Base-by-base conservation (phyloP, 1,139 yeast species). In the Saccharomycopsis crataegensis region DNA sequence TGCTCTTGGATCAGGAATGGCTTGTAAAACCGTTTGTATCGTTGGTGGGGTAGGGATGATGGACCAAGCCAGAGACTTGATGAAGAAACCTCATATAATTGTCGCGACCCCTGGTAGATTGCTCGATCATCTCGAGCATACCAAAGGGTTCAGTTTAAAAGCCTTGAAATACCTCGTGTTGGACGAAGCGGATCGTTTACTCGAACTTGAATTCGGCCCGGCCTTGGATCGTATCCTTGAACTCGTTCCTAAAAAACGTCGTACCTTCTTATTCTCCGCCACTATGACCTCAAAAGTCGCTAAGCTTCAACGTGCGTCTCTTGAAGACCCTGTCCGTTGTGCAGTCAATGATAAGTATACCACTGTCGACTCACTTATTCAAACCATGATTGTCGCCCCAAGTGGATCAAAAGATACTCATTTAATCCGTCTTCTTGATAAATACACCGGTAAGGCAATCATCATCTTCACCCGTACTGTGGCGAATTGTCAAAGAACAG, bases 11-110 rank as follows among this genome's bases (percentile, higher is more conserved):
- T 71, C 88, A 1, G 73, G 82, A 16, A 91, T 93, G 95, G 99
- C 99, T 0, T 77, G 91, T 44, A 75, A 96, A 62, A 77, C 93
- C 37, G 84, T 83, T 2, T 91, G 96, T 59, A 79, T 93, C 59
- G 96, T 93, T 44, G 99, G 99, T 61, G 99, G 99, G 60, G 93
- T 93, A 94, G 96, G 89, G 65, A 87, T 88, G 88, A 89, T 93
- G 94, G 96, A 90, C 63, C 99, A 93, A 69, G 94, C 97, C 0
- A 77, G 96, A 59, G 96, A 94, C 60, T 75, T 93, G 61, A 86
- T 89, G 84, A 78, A 95, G 61, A 90, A 89, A 65, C 99, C 99
- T 1, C 99, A 93, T 65, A 78, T 93, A 48, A 78, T 93, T 54
- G 96, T 93, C 56, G 98, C 98, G 28, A 93, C 99, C 0, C 98